Evolutionary conservation across 2,329 filamentous ascomycete species (phyloP).

Genomic region (Nemania diffusa): DNA sequence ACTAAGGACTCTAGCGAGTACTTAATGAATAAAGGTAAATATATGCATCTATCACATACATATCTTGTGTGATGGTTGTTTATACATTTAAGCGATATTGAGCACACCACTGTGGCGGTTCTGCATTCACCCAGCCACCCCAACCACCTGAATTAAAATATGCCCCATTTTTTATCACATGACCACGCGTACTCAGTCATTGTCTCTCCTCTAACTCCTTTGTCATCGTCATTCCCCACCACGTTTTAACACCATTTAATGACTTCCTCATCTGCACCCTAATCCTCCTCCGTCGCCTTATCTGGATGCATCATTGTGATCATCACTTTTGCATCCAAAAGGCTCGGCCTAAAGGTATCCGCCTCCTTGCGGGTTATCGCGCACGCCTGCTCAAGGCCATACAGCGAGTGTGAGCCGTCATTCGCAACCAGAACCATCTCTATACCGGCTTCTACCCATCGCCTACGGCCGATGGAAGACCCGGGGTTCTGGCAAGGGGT

Average conservation of each 20-base stretch:
- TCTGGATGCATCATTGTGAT: slow-evolving; percentile 18
- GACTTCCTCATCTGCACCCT: slow-evolving; percentile 10
- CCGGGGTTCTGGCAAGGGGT: slow-evolving; percentile 38
- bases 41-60: too few relatives aligned
- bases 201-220: slow-evolving; percentile 1
- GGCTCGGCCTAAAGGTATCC: slow-evolving; percentile 34
- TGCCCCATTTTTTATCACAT: slow-evolving; percentile 23
- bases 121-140: neutral
- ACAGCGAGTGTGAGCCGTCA: slow-evolving; percentile 35
- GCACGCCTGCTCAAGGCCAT: slow-evolving; percentile 38
- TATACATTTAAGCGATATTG: too few relatives aligned
- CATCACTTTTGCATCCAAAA: slow-evolving; percentile 15
- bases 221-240: neutral
- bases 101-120: too few relatives aligned
- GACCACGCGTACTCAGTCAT: slow-evolving; percentile 2
- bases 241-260: slow-evolving; percentile 10
- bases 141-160: slow-evolving; percentile 9
- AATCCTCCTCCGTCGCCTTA: slow-evolving; percentile 9
- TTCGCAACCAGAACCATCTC: slow-evolving; percentile 36
- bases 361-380: slow-evolving; percentile 37
- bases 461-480: slow-evolving; percentile 39
- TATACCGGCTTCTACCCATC: slow-evolving; percentile 39
- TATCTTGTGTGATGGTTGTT: too few relatives aligned
- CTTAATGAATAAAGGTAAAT: too few relatives aligned
- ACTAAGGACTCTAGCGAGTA: too few relatives aligned